A percentile compares a stretch with the other conserved stretches of the same genome.
These are phyloP conservation scores for Hyphopichia wangnamkhiaoensis DNA, from an alignment of 1,139 yeast genomes.

Conservation along the genomic window DNA sequence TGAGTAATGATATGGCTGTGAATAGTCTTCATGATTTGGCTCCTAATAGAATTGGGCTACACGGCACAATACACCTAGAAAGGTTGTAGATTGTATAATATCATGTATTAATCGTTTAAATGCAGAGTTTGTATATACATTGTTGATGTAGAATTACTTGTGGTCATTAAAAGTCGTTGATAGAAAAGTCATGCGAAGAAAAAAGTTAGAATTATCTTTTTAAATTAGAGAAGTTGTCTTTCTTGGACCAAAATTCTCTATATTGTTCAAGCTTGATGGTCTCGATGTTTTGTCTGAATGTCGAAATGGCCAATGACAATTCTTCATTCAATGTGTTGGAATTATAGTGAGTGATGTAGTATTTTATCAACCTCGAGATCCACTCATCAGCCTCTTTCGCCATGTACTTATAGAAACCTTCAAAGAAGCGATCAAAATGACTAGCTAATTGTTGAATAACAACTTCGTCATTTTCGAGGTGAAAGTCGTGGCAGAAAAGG, in stretches of 20 bases:
- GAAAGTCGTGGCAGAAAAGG: conserved; percentile 6
- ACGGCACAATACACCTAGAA: conserved; percentile 20
- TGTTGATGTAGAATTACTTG: not conserved
- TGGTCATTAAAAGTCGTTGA: not conserved
- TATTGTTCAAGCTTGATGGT: not conserved
- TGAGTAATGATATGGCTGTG: conserved; percentile 21
- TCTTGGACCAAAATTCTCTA: not conserved
- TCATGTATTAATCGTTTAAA: not conserved
- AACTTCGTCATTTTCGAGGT: conserved; percentile 5
- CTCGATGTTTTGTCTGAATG: not conserved
- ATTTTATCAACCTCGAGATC: conserved; percentile 10
- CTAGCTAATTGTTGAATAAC: conserved; percentile 8
- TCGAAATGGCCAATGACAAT: not conserved
- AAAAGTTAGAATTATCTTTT: not conserved
- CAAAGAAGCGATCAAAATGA: conserved; percentile 14
- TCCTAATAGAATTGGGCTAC: conserved; percentile 12
- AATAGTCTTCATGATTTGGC: conserved; percentile 15
- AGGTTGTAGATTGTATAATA: not conserved
- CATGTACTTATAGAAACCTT: conserved; percentile 11
- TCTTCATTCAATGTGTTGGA: conserved; percentile 2
- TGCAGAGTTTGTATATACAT: not conserved
- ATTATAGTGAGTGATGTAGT: conserved; percentile 6
- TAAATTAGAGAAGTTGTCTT: not conserved
- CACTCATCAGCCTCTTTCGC: conserved; percentile 10
- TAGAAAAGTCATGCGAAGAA: too few species aligned